A percentile compares a stretch with the other conserved stretches of the same genome.
These are phyloP conservation scores for Helianthus tuberosus DNA, from an alignment of 129 eudicot genomes.

Conservation along the genomic window DNA sequence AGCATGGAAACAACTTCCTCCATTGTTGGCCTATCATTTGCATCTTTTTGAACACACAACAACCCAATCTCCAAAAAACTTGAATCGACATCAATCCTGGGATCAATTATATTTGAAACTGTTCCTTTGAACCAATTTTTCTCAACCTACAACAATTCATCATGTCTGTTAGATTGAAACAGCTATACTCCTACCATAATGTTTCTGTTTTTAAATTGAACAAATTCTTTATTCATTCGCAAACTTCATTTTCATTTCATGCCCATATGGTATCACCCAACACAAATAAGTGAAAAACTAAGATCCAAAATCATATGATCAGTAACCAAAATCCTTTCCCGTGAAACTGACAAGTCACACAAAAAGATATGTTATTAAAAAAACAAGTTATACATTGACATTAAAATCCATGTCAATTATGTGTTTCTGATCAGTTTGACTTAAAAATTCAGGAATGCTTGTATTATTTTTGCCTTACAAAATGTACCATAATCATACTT, in stretches of 20 bases:
- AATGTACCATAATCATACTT: slow-evolving; percentile 1
- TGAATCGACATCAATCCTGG: neutral
- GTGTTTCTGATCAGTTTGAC: too few species aligned
- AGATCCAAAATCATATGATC: too few species aligned
- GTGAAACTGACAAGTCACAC: too few species aligned
- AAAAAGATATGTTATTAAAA: too few species aligned
- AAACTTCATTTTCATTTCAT: neutral
- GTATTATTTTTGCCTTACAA: too few species aligned
- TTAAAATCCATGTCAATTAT: too few species aligned
- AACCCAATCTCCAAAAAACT: neutral
- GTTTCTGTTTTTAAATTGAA: too few species aligned
- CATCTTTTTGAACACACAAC: slow-evolving; percentile 2
- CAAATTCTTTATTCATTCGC: neutral
- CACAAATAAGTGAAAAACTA: neutral
- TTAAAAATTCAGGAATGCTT: too few species aligned
- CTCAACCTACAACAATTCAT: neutral
- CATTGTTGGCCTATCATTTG: neutral
- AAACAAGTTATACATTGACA: too few species aligned
- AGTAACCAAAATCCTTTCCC: too few species aligned
- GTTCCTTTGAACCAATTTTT: slow-evolving; percentile 4
- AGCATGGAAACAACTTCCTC: slow-evolving; percentile 15
- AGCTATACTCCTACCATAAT: neutral
- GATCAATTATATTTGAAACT: slow-evolving; percentile 1
- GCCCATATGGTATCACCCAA: neutral
- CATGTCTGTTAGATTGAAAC: neutral